A percentile compares a stretch with the other conserved stretches of the same genome.
Conservation (phyloP, 106 monocot genomes). For the Apostasia shenzhenica region DNA sequence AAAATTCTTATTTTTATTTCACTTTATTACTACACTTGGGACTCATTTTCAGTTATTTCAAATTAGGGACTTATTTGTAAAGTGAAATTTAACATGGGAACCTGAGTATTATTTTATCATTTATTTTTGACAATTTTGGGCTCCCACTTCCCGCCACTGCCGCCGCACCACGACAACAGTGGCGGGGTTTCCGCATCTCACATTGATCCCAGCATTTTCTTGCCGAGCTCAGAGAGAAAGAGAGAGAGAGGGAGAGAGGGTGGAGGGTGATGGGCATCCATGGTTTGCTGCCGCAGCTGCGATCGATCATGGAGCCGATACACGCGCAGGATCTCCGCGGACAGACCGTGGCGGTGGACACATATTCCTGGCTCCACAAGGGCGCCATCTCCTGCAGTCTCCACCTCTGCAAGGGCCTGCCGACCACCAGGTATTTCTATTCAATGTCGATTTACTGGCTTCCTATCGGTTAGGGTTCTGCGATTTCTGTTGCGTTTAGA, state of each 20-base stretch:
- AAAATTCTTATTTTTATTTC: too few relatives aligned
- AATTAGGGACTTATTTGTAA: too few relatives aligned
- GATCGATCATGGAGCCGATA: conserved; percentile 85
- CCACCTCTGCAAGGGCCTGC: conserved; percentile 85
- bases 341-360: conserved; percentile 81
- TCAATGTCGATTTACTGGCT: background rate
- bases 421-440: conserved; percentile 53
- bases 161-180: background rate
- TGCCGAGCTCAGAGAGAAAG: background rate
- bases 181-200: background rate
- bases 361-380: conserved; percentile 99
- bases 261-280: conserved; percentile 72
- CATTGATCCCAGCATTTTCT: background rate
- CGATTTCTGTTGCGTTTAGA: too few relatives aligned
- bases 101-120: too few relatives aligned
- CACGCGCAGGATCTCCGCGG: conserved; percentile 66
- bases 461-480: too few relatives aligned
- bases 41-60: too few relatives aligned
- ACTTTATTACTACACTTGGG: too few relatives aligned
- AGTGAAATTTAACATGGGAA: too few relatives aligned
- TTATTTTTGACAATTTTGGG: too few relatives aligned
- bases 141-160: conserved; percentile 1
- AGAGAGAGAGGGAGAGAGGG: background rate
- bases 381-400: conserved; percentile 85
- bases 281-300: conserved; percentile 81